Evolutionary conservation across 495 filamentous ascomycete genomes (phyloP), one percentile per base, ranked within the genome.

Genomic region (Neurospora sp.): DNA sequence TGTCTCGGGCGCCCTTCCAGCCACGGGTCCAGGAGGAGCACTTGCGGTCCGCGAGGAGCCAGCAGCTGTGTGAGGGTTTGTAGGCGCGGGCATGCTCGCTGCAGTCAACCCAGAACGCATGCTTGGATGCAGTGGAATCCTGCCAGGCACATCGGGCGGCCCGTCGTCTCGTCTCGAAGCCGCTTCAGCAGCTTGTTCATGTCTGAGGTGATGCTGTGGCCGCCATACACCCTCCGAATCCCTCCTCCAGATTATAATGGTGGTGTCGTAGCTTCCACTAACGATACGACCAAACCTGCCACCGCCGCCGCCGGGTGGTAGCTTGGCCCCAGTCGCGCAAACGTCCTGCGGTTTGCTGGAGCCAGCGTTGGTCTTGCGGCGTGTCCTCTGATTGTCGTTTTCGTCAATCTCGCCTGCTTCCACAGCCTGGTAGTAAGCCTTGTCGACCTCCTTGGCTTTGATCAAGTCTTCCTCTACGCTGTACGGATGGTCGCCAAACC

Each of bases 211-310:
- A 74, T 93, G 90, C 20, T 88, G 88, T 70, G 87, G 86, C 39
- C 88, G 87, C 95, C 96, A 99, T 40, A 89, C 85, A 3, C 93
- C 94, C 74, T 96, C 89, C 35, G 86, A 86, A 72, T 94, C 91
- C 69, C 92, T 90, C 73, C 91, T 91, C 96, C 96, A 99, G 69
- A 99, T 92, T 74, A 97, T 92, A 72, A 99, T 93, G 44, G 89
- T 93, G 82, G 97, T 93, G 75, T 99, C 96, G 76, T 99, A 99
- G 8, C 93, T 97, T 31, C 96, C 96, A 16, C 93, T 96, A 22
- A 99, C 92, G 72, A 99, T 98, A 20, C 94, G 88, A 35, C 90
- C 91, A 86, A 95, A 95, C 74, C 85, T 85, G 77, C 93, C 93
- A 18, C 94, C 94, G 27, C 94, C 94, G 18, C 94, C 94, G 38